Percentiles rank a stretch among this genome's conserved stretches.
Conservation (phyloP, 768 basidiomycete genomes). For the Naematelia encephala region DNA sequence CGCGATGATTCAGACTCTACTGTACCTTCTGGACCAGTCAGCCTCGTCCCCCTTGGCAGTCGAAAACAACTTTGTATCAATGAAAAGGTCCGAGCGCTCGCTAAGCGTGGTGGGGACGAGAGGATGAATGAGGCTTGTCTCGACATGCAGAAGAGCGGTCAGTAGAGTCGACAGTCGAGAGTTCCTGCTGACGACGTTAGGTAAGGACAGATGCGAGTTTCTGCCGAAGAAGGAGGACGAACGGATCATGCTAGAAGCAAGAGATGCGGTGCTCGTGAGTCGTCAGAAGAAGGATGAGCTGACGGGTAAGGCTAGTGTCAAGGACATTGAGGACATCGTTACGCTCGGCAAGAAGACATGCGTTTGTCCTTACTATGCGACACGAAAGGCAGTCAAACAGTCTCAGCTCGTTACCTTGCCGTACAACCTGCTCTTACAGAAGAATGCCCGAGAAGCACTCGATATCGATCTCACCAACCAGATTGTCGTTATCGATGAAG, state of each 20-base stretch:
- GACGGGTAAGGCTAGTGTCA: conserved; percentile 67
- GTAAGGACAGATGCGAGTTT: conserved; percentile 66
- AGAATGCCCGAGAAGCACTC: conserved; percentile 75
- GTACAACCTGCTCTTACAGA: conserved; percentile 85
- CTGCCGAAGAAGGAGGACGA: conserved; percentile 71
- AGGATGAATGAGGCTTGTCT: conserved; percentile 78
- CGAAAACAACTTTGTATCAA: conserved; percentile 92
- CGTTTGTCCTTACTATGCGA: conserved; percentile 91
- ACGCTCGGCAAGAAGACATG: conserved; percentile 63
- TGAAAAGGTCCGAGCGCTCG: conserved; percentile 63
- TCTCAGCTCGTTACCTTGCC: conserved; percentile 80
- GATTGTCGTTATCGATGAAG: conserved; percentile 89
- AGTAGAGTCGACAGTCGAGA: conserved; percentile 18
- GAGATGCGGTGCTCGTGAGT: conserved; percentile 78
- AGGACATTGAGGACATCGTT: conserved; percentile 92
- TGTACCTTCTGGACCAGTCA: conserved; percentile 37
- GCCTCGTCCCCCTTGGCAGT: conserved; percentile 81
- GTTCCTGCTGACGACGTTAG: not conserved
- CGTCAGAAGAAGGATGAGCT: conserved; percentile 3
- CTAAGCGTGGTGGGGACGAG: conserved; percentile 55
- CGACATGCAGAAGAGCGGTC: conserved; percentile 67
- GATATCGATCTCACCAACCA: conserved; percentile 81
- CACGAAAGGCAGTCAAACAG: conserved; percentile 78
- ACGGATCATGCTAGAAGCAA: conserved; percentile 68
- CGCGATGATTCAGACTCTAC: conserved; percentile 3